phyloP scores from a whole-genome alignment of 495 filamentous ascomycete species.

The Glonium stellatum region DNA sequence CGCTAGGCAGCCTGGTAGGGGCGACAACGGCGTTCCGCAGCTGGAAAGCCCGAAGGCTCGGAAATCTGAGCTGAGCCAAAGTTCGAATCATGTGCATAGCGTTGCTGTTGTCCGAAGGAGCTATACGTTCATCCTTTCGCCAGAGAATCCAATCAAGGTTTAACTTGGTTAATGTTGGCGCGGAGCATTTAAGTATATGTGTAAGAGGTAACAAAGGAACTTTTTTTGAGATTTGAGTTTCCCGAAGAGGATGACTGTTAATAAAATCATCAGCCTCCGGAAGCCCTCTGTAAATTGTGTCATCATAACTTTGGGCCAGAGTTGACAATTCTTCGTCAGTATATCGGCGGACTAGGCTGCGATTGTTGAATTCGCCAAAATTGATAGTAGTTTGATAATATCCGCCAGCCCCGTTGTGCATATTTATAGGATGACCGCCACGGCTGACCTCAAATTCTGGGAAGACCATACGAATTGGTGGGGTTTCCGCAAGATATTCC shows the following conservation, averaged over 20 bases:
- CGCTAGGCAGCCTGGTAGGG: conserved; percentile 16
- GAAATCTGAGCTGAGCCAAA: conserved; percentile 24
- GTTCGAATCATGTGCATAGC: conserved; percentile 1
- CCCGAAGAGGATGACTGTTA: background rate
- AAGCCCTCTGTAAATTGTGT: conserved; percentile 13
- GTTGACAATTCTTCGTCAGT: conserved; percentile 2
- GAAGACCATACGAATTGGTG: background rate
- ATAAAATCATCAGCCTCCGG: conserved; percentile 12
- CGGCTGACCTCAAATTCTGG: conserved; percentile 11
- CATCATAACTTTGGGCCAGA: conserved; percentile 14
- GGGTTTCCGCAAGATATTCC: background rate
- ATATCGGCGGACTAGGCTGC: background rate
- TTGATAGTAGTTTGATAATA: conserved; percentile 14
- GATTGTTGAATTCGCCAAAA: conserved; percentile 1
- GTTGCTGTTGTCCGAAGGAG: background rate
- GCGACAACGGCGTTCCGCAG: conserved; percentile 29
- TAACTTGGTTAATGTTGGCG: conserved; percentile 25
- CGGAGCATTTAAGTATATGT: conserved; percentile 14
- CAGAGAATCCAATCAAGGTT: conserved; percentile 33
- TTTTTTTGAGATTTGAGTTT: background rate
- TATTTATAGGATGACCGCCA: conserved; percentile 1
- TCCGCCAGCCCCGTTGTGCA: conserved; percentile 16
- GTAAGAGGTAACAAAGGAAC: conserved; percentile 2
- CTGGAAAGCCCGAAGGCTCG: conserved; percentile 31
- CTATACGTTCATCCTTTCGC: background rate